phyloP scores from a whole-genome alignment of 202 grass and related monocot genomes.

The Saccharum hybrid region DNA sequence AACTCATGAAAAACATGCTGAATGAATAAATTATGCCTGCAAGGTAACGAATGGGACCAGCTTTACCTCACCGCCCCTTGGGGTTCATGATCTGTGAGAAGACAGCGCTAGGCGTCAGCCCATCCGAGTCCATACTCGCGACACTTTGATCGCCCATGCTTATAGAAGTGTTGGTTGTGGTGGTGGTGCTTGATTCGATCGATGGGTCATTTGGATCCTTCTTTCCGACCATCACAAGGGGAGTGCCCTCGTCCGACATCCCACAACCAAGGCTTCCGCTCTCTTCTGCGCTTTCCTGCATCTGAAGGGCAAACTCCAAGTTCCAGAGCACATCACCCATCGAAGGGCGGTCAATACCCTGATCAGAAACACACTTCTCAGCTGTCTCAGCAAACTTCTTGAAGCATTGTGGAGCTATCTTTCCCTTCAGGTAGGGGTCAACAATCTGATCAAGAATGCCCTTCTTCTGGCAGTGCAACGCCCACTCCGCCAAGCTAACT shows the following conservation, averaged over 20 bases:
- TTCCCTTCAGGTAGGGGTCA: constrained; percentile 85
- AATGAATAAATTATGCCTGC: constrained; percentile 55
- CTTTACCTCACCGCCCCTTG: constrained; percentile 85
- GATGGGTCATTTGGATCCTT: constrained; percentile 73
- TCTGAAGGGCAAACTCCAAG: constrained; percentile 91
- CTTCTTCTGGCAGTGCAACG: constrained; percentile 93
- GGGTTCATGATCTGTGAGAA: constrained; percentile 99
- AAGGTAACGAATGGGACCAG: constrained; percentile 17
- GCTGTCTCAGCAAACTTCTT: constrained; percentile 96
- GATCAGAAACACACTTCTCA: constrained; percentile 88
- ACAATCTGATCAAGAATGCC: constrained; percentile 90
- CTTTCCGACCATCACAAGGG: constrained; percentile 67
- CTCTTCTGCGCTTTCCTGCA: constrained; percentile 86
- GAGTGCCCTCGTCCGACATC: constrained; percentile 65
- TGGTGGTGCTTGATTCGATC: constrained; percentile 70
- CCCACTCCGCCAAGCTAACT: constrained; percentile 98
- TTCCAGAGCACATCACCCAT: constrained; percentile 99
- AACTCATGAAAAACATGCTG: constrained; percentile 54
- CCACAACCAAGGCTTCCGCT: constrained; percentile 67
- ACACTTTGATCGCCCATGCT: constrained; percentile 80
- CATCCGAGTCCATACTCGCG: constrained; percentile 74
- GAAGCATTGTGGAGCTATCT: constrained; percentile 83
- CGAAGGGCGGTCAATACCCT: constrained; percentile 76
- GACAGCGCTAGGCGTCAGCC: constrained; percentile 81
- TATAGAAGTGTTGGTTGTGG: constrained; percentile 69